These are phyloP conservation scores for Gleditsia sinensis DNA, from an alignment of 306 rosid genomes.

Conservation along the genomic window DNA sequence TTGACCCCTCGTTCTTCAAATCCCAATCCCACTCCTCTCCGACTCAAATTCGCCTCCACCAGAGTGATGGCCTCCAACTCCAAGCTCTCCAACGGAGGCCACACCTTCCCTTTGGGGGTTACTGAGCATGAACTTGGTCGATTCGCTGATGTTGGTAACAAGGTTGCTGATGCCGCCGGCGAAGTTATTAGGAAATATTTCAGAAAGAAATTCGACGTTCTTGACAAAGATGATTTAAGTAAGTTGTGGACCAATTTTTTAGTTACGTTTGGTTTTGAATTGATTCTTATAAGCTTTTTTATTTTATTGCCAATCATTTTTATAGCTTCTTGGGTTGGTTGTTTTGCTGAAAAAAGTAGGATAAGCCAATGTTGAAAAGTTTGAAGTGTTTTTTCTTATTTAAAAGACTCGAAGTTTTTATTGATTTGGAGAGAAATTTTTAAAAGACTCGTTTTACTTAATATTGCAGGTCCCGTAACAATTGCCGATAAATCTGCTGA, in stretches of 20 bases:
- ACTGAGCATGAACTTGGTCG: conserved; percentile 43
- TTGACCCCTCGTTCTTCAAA: neutral
- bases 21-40: conserved; percentile 15
- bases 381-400: neutral
- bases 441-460: neutral
- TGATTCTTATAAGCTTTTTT: neutral
- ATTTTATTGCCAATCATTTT: too few relatives aligned
- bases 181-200: conserved; percentile 73
- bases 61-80: conserved; percentile 39
- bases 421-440: neutral
- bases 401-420: neutral
- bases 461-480: conserved; percentile 80
- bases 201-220: conserved; percentile 70
- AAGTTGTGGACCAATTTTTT: neutral
- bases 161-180: conserved; percentile 87
- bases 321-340: too few relatives aligned
- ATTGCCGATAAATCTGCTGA: conserved; percentile 91
- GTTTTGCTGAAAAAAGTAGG: conserved; percentile 9
- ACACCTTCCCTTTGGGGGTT: neutral
- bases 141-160: conserved; percentile 60
- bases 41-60: conserved; percentile 10
- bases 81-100: conserved; percentile 14
- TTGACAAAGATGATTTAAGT: conserved; percentile 77
- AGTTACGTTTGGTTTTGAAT: neutral
- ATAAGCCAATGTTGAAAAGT: neutral